Evolutionary conservation across 2,329 filamentous ascomycete species (phyloP).

Genomic region (Ceratocystis colombiana): DNA sequence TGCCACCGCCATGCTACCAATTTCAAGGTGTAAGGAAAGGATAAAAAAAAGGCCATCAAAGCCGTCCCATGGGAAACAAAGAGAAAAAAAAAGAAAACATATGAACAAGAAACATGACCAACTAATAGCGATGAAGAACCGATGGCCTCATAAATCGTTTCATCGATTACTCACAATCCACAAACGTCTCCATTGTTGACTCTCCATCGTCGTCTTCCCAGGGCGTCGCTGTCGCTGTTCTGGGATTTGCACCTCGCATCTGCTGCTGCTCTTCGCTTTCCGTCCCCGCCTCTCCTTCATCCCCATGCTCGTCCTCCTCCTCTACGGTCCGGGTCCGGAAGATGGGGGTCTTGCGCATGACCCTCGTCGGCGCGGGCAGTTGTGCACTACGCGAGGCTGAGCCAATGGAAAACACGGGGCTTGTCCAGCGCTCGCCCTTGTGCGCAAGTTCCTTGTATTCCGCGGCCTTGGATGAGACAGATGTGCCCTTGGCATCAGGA

Average conservation of each 20-base stretch:
- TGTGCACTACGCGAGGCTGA: slow-evolving; percentile 60
- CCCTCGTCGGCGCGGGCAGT: slow-evolving; percentile 52
- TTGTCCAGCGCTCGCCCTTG: slow-evolving; percentile 91
- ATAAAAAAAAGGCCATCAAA: slow-evolving; percentile 8
- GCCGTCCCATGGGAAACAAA: slow-evolving; percentile 10
- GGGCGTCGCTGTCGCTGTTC: neutral
- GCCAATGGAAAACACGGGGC: slow-evolving; percentile 83
- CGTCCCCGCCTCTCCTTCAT: neutral
- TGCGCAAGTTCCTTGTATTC: slow-evolving; percentile 81
- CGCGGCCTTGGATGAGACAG: slow-evolving; percentile 80
- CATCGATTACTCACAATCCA: slow-evolving; percentile 21
- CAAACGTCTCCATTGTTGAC: slow-evolving; percentile 22
- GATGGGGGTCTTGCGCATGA: slow-evolving; percentile 29
- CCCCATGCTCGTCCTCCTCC: neutral
- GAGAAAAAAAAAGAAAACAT: neutral
- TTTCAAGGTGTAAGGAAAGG: neutral
- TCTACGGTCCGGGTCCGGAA: neutral
- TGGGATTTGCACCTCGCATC: neutral
- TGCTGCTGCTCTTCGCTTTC: neutral
- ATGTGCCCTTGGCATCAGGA: slow-evolving; percentile 44
- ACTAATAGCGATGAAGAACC: slow-evolving; percentile 37
- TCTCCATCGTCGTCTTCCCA: slow-evolving; percentile 13
- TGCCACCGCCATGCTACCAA: slow-evolving; percentile 9
- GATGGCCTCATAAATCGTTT: slow-evolving; percentile 41
- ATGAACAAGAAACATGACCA: neutral